Evolutionary conservation across 257 asterid species (phyloP), one percentile per base, ranked within the genome.

Genomic region (Fraxinus pennsylvanica): DNA sequence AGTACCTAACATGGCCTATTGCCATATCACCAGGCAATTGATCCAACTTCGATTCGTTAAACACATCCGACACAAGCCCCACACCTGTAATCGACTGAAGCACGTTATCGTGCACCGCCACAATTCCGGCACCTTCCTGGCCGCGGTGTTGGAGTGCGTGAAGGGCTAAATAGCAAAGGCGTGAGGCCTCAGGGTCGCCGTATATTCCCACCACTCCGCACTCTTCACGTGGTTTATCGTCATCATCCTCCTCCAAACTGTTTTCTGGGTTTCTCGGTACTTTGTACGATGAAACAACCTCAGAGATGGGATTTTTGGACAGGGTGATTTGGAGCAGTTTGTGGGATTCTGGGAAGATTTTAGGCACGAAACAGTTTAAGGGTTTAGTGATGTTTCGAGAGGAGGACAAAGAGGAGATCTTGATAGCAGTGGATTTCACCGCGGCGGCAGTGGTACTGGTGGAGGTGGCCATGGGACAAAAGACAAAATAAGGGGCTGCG

Each of bases 131-230:
- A 19, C 91, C 91, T 66, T 85, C 91, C 72, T 87, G 91, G 9
- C 91, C 91, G n/a, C 91, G 87, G 81, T 87, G 91, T 63, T 87
- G 91, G 41, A 87, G 89, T 7, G 91, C 87, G 71, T 87, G 91
- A 52, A 85, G 91, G 7, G 91, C 86, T 5, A 87, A 74, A 72
- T 87, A 87, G 78, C 89, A 87, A 17, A 87, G 85, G 9, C 91
- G 87, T 63, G 91, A 87, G 29, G 91, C 87, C 68, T 87, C 89
- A 0, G 89, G 82, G 78, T 87, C 91, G 14, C 89, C 89, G 14
- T 85, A 87, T 68, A 87, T 85, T 33, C 91, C 91, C 61, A 87
- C 91, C 1, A 87, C 87, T 30, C 91, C 91, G 52, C 91, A 87
- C 79, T 87, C 91, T 63, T 87, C 91, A 15, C 91, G 76, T 73